Evolutionary conservation across 2,329 filamentous ascomycete genomes (phyloP).

Genomic region (Penicillium expansum): DNA sequence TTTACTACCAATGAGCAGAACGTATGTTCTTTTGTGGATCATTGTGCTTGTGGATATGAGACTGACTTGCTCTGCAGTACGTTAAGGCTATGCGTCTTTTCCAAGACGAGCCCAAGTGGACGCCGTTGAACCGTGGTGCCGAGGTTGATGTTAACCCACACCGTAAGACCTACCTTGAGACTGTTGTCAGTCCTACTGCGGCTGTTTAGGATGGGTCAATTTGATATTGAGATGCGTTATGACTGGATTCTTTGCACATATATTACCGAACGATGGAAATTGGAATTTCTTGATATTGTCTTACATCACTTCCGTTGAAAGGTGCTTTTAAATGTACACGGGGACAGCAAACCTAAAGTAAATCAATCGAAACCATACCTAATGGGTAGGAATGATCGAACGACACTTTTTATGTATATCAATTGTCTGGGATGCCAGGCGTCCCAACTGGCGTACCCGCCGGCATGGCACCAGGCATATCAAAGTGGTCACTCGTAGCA

Average conservation of each 20-base stretch:
- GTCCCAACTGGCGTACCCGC: conserved; percentile 5
- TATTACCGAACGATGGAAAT: background rate
- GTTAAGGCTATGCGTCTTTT: conserved; percentile 95
- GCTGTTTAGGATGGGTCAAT: conserved; percentile 19
- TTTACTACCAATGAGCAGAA: conserved; percentile 93
- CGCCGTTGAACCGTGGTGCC: conserved; percentile 74
- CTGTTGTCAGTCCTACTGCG: conserved; percentile 24
- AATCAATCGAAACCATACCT: background rate
- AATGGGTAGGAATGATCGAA: background rate
- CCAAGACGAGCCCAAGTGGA: conserved; percentile 99
- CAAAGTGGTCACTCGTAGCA: conserved; percentile 33
- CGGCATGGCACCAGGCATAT: conserved; percentile 43
- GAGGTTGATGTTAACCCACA: conserved; percentile 77
- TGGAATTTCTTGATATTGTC: background rate
- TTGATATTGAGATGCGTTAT: conserved; percentile 8
- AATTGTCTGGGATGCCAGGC: conserved; percentile 1
- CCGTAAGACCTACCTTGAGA: conserved; percentile 71
- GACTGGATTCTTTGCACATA: conserved; percentile 9
- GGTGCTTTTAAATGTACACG: background rate
- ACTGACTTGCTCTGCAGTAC: conserved; percentile 58
- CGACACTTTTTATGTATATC: background rate
- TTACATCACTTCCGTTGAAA: background rate
- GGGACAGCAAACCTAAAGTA: background rate
- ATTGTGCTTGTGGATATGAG: background rate
- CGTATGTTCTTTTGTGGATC: conserved; percentile 54